These are phyloP conservation scores for Mycena belliarum DNA, from an alignment of 768 basidiomycete genomes.

Conservation along the genomic window DNA sequence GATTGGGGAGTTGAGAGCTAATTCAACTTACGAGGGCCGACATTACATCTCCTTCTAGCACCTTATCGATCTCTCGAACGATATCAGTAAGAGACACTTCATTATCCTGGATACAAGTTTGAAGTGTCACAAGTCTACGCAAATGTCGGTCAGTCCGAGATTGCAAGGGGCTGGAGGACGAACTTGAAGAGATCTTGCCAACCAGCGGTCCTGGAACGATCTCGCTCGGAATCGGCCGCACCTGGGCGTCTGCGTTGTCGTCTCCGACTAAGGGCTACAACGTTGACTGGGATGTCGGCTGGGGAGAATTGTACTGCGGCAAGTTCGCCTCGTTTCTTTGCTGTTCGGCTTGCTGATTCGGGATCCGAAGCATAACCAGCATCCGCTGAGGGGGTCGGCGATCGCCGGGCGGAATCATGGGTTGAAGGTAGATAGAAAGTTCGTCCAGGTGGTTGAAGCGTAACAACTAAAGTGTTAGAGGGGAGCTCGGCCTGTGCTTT, in stretches of 20 bases:
- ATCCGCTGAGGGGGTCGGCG: slow-evolving; percentile 52
- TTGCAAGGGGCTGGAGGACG: slow-evolving; percentile 24
- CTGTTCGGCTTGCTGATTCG: slow-evolving; percentile 52
- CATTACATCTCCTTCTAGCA: slow-evolving; percentile 43
- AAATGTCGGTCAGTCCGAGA: slow-evolving; percentile 7
- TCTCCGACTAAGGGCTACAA: slow-evolving; percentile 30
- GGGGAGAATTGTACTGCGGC: slow-evolving; percentile 11
- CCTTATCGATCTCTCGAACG: slow-evolving; percentile 46
- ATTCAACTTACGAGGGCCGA: slow-evolving; percentile 43
- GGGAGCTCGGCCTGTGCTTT: slow-evolving; percentile 49
- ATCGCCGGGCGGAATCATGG: slow-evolving; percentile 34
- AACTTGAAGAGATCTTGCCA: slow-evolving; percentile 77
- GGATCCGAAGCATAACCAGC: slow-evolving; percentile 73
- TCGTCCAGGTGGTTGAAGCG: slow-evolving; percentile 60
- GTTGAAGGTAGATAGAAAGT: slow-evolving; percentile 58
- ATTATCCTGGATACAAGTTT: slow-evolving; percentile 53
- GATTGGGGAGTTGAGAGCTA: background rate
- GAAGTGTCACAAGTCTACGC: slow-evolving; percentile 52
- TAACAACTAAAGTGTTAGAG: slow-evolving; percentile 72
- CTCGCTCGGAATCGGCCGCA: slow-evolving; percentile 13
- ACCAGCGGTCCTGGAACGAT: slow-evolving; percentile 46
- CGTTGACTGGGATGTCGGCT: slow-evolving; percentile 16
- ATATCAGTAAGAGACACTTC: slow-evolving; percentile 50
- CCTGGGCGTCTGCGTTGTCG: slow-evolving; percentile 33
- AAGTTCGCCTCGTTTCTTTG: slow-evolving; percentile 33